Evolutionary conservation across 768 basidiomycete genomes (phyloP), one percentile per base, ranked within the genome.

Genomic region (Phallus indusiatus): DNA sequence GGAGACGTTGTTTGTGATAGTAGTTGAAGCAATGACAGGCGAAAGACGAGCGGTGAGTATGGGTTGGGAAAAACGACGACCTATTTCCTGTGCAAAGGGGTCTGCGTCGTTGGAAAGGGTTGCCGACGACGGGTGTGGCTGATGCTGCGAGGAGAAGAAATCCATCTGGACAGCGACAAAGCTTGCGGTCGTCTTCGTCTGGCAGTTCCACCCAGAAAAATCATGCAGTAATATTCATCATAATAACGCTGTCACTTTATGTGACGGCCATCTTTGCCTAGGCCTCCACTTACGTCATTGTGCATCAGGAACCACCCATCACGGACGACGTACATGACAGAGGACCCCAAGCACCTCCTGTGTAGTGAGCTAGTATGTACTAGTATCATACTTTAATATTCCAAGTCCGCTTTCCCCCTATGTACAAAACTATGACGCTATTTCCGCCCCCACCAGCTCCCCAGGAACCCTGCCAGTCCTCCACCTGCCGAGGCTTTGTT

Each of bases 391-490:
- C n/a, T n/a, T n/a, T n/a, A n/a, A n/a, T n/a, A n/a, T n/a, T n/a
- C n/a, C n/a, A n/a, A n/a, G n/a, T n/a, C n/a, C n/a, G n/a, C n/a
- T n/a, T 42, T 2, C 28, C 42, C n/a, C 42, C 42, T 42, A 42
- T 5, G 9, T 42, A 28, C 28, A 28, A 28, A n/a, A 28, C 28
- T 28, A 28, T 28, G 28, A 28, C 28, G 28, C 28, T 61, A 73
- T 55, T 52, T 65, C 53, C 69, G 62, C 0, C 87, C 86, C 90
- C 89, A 91, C 90, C 90, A 92, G 4, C 88, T 89, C 22, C 89
- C 89, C 22, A 92, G 72, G 58, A 91, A 67, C 59, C 79, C 78
- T 56, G 83, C 76, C 54, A 91, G 72, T 2, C 88, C 86, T 22
- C 84, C 78, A 18, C 72, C 71, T 21, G 72, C 17, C 22, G 21